Evolutionary conservation across 495 filamentous ascomycete genomes (phyloP), one percentile per base, ranked within the genome.

Genomic region (Penicillium macrosclerotiorum): DNA sequence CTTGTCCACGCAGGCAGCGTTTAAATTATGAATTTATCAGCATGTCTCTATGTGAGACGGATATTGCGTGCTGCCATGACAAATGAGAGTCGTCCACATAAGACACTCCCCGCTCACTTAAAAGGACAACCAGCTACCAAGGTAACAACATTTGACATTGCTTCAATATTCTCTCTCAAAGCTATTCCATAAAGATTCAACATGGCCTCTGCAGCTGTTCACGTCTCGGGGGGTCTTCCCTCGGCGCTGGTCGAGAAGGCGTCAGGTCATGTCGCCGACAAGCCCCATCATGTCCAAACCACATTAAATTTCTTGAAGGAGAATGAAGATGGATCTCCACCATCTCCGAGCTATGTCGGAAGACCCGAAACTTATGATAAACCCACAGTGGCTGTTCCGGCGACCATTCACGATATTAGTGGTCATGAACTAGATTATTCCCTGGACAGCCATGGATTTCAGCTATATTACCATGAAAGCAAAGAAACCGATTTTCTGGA

Each of bases 271-370:
- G 22, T 55, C 12, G 29, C 51, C 1, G 53, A 63, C 3, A 64
- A 60, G 9, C 65, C 65, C 4, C 66, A 66, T 27, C 63, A 83
- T 53, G 79, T 84, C 18, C 63, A 76, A 1, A 78, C 83, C 0
- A 70, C 62, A 1, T 57, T 86, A 26, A 78, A 85, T 56, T 86
- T 78, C 63, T 70, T 74, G 67, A 79, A 80, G 52, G 79, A 79
- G 11, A 62, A 68, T 8, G 76, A 71, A 22, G 81, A 85, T 55
- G 82, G 83, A 8, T 77, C 76, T 12, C 68, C 69, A 1, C 81
- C 81, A 0, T 42, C 45, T 0, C 77, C 81, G 0, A 68, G 46
- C 39, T 77, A 79, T 49, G 64, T 73, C 0, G 68, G 63, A 27
- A 64, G 59, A 27, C 74, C 79, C 8, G 69, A 77, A 27, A 75